These are phyloP conservation scores for Globisporangium nagaii DNA, from an alignment of 352 stramenopile genomes.

Conservation along the genomic window DNA sequence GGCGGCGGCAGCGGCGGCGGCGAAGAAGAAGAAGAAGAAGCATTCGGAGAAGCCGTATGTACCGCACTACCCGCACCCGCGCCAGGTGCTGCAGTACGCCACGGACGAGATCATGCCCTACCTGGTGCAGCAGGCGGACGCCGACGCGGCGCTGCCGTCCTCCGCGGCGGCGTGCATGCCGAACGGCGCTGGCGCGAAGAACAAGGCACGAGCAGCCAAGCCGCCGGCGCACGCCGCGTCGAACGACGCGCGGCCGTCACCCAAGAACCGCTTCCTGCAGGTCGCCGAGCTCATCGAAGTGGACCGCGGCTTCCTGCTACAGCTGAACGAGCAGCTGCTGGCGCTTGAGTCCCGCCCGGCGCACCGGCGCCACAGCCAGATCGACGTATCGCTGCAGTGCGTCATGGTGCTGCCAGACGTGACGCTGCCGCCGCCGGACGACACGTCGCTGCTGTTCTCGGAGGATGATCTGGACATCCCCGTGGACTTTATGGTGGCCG, in stretches of 20 bases:
- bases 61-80: constrained; percentile 63
- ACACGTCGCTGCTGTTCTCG: constrained; percentile 31
- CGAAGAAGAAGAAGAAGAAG: constrained; percentile 22
- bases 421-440: constrained; percentile 50
- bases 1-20: constrained; percentile 4
- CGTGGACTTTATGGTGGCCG: constrained; percentile 17
- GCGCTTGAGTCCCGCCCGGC: constrained; percentile 42
- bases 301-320: constrained; percentile 42
- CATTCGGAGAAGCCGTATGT: constrained; percentile 29
- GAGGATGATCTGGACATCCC: constrained; percentile 23
- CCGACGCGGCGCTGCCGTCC: neutral
- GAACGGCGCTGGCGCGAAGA: neutral
- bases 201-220: constrained; percentile 1
- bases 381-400: constrained; percentile 63
- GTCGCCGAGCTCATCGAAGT: constrained; percentile 71
- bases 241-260: neutral
- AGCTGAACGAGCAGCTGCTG: constrained; percentile 65
- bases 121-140: constrained; percentile 36
- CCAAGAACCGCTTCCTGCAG: constrained; percentile 42
- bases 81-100: constrained; percentile 66
- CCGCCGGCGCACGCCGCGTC: neutral
- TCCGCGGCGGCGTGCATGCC: too few relatives aligned
- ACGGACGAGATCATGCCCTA: constrained; percentile 71
- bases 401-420: constrained; percentile 81
- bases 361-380: constrained; percentile 63